Conservation (phyloP, 495 filamentous ascomycete genomes). For the Neurospora africana region DNA sequence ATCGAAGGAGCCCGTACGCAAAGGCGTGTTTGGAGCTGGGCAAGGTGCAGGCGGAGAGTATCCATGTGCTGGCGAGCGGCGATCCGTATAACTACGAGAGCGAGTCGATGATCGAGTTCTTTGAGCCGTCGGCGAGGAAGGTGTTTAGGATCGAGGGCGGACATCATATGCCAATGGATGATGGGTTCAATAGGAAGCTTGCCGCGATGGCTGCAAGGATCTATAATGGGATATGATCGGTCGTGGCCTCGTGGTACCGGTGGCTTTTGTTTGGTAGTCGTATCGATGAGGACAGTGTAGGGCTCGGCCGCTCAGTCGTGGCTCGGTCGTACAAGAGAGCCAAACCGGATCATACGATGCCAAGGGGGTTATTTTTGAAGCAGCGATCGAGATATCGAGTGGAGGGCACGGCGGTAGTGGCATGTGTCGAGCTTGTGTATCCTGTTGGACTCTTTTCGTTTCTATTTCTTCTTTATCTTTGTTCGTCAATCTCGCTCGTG, state of each 20-base stretch:
- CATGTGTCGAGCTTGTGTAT: too few species aligned
- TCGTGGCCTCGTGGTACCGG: not conserved
- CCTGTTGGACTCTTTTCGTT: too few species aligned
- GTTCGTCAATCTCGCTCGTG: too few species aligned
- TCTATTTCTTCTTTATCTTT: too few species aligned
- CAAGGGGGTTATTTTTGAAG: too few species aligned
- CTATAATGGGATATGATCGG: not conserved
- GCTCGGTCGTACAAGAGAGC: too few species aligned
- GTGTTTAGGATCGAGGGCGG: slow-evolving; percentile 14
- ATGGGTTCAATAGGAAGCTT: slow-evolving; percentile 7
- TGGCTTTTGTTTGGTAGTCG: not conserved
- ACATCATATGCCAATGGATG: slow-evolving; percentile 19
- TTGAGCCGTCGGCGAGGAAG: slow-evolving; percentile 5
- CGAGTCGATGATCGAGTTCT: slow-evolving; percentile 16
- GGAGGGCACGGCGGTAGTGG: too few species aligned
- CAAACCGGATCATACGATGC: too few species aligned
- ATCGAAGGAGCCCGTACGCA: not conserved
- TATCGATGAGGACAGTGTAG: not conserved
- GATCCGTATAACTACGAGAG: slow-evolving; percentile 19
- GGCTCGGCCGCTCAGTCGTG: too few species aligned
- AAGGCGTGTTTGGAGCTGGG: slow-evolving; percentile 4
- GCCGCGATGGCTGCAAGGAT: not conserved
- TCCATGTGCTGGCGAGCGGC: slow-evolving; percentile 16
- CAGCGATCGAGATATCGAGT: too few species aligned
- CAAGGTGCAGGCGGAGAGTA: slow-evolving; percentile 7